Evolutionary conservation across 1,284 basidiomycete species (phyloP), one percentile per base, ranked within the genome.

Genomic region (Apiotrichum brassicae): DNA sequence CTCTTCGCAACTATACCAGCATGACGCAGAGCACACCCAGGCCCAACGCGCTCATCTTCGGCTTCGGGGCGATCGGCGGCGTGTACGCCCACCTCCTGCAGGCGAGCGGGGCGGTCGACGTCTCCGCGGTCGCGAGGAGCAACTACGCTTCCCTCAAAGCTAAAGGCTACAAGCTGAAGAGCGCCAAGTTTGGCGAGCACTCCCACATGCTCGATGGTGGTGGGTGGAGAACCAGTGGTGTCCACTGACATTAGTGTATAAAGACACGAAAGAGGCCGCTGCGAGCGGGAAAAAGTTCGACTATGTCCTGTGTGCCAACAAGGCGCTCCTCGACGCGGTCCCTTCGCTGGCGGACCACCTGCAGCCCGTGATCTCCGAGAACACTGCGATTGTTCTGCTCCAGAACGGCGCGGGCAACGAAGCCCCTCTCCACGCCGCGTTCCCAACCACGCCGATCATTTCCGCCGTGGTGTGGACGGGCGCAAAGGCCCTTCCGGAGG

Each of bases 401-500:
- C 76, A 78, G 61, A 78, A 78, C 56, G 77, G 77, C 20, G 73
- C 77, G 5, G 76, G 75, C 6, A 73, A 73, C 45, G 77, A 77
- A 61, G 74, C 66, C 23, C 74, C 76, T 16, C 65, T 76, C 22
- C 69, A 74, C 51, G 52, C 55, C 3, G 62, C 62, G 18, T 73
- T 77, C 59, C 75, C 76, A 1, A 35, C 56, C 32, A 75, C 66
- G 48, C 73, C 73, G 7, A 64, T 76, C 47, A 71, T 77, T 34
- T 76, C 75, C 49, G 74, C 76, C 16, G 76, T 76, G 6, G 75
- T 76, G 12, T 76, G 63, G 72, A 75, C 66, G 16, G 76, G 69
- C 57, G 77, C 59, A 26, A 72, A 59, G 61, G 65, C 62, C 12
- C 48, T 71, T 0, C 54, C 57, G 8, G 19, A 26, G 2, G 46